A percentile compares a stretch with the other conserved stretches of the same genome.
Conservation (phyloP, 2,329 filamentous ascomycete species). For the Pestalotiopsis sp. region DNA sequence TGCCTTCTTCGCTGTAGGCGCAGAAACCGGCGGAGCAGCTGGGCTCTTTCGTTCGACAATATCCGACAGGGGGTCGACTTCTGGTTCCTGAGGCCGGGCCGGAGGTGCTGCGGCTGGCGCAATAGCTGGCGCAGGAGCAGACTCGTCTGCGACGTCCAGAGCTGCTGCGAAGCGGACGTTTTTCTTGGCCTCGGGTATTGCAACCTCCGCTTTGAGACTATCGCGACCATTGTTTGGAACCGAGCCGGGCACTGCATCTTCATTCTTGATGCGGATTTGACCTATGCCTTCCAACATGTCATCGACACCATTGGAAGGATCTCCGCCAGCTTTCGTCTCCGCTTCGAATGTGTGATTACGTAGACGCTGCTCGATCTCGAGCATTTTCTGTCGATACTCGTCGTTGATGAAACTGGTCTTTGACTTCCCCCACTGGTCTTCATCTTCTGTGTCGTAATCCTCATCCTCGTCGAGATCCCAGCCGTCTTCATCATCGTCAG, state of each 20-base stretch:
- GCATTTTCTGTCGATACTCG: constrained; percentile 81
- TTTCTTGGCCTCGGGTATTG: constrained; percentile 23
- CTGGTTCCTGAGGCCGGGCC: constrained; percentile 26
- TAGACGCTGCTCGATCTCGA: constrained; percentile 78
- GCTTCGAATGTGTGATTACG: constrained; percentile 42
- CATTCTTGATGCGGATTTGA: constrained; percentile 37
- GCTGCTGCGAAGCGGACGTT: constrained; percentile 29
- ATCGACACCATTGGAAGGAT: constrained; percentile 37
- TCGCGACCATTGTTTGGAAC: neutral
- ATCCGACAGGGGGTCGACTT: constrained; percentile 53
- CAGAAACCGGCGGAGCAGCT: constrained; percentile 14
- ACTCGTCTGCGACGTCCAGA: constrained; percentile 27
- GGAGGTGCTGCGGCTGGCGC: constrained; percentile 13
- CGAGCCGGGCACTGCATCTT: constrained; percentile 15
- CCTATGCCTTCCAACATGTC: constrained; percentile 39
- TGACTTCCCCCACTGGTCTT: constrained; percentile 77
- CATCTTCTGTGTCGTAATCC: constrained; percentile 52
- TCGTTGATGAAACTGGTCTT: constrained; percentile 69
- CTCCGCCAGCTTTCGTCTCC: constrained; percentile 56
- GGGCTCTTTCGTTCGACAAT: constrained; percentile 42
- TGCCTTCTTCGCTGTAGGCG: constrained; percentile 36
- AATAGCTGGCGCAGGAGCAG: constrained; percentile 23
- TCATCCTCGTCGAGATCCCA: constrained; percentile 55
- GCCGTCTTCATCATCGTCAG: constrained; percentile 53
- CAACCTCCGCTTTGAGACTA: neutral